A percentile compares a stretch with the other conserved stretches of the same genome.
These are phyloP conservation scores for Sugiyamaella floridensis DNA, from an alignment of 805 yeast species.

Conservation along the genomic window DNA sequence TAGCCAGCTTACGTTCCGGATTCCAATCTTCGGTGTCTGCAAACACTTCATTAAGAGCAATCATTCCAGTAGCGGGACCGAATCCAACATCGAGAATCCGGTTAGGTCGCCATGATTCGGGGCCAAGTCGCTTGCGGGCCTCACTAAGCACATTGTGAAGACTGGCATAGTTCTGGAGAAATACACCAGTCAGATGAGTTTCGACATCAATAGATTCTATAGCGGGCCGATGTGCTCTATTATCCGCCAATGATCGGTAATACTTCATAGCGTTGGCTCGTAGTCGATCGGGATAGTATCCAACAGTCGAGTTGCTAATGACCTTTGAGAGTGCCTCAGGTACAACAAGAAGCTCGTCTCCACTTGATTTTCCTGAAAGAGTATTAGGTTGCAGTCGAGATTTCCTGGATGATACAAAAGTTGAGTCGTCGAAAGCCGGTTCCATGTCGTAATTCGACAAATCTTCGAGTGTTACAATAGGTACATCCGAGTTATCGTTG, in stretches of 20 bases:
- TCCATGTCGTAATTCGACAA: neutral
- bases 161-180: slow-evolving; percentile 75
- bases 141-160: slow-evolving; percentile 60
- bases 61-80: slow-evolving; percentile 90
- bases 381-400: slow-evolving; percentile 52
- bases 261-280: slow-evolving; percentile 55
- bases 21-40: slow-evolving; percentile 42
- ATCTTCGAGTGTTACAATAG: slow-evolving; percentile 3
- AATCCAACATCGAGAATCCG: slow-evolving; percentile 71
- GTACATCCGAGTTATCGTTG: slow-evolving; percentile 8
- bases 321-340: slow-evolving; percentile 52
- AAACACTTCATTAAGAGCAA: slow-evolving; percentile 80
- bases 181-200: slow-evolving; percentile 71
- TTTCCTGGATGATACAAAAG: slow-evolving; percentile 1
- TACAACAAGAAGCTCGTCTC: slow-evolving; percentile 43
- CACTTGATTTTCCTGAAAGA: slow-evolving; percentile 45
- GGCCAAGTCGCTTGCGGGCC: slow-evolving; percentile 49
- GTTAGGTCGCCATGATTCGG: slow-evolving; percentile 49
- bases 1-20: slow-evolving; percentile 62
- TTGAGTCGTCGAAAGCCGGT: neutral
- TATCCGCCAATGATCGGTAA: slow-evolving; percentile 45
- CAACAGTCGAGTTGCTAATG: slow-evolving; percentile 56
- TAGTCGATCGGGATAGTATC: slow-evolving; percentile 56
- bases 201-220: slow-evolving; percentile 42
- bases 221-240: slow-evolving; percentile 48